Conservation (phyloP, 331 rosid species). For the Quercus lobata region DNA sequence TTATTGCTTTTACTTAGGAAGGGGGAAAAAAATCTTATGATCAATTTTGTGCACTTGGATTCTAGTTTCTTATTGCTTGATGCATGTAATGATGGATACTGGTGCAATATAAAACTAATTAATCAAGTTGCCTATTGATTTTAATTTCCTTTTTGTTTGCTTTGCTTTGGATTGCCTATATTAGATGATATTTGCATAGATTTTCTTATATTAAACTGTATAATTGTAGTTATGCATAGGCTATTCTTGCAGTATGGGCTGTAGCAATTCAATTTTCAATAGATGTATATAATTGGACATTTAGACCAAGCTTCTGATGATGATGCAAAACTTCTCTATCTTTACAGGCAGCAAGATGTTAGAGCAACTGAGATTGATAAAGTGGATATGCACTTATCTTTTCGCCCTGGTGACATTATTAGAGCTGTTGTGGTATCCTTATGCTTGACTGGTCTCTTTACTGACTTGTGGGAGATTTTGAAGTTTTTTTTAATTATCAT, state of each 20-base stretch:
- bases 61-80: background rate
- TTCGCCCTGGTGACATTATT: slow-evolving; percentile 71
- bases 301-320: background rate
- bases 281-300: background rate
- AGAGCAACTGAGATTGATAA: slow-evolving; percentile 95
- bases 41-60: background rate
- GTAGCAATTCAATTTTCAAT: background rate
- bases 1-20: too few species aligned
- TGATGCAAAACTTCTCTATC: background rate
- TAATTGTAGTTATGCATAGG: background rate
- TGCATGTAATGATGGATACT: background rate
- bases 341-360: slow-evolving; percentile 87
- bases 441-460: background rate
- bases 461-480: background rate
- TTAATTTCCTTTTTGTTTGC: background rate
- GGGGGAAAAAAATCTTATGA: background rate
- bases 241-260: background rate
- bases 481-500: background rate
- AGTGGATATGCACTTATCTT: slow-evolving; percentile 85
- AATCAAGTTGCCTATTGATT: background rate
- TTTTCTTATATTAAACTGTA: background rate
- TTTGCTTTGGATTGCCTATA: background rate
- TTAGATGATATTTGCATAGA: background rate
- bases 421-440: slow-evolving; percentile 72
- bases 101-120: background rate